These are phyloP conservation scores for Austroboletus olivaceoglutinosus DNA, from an alignment of 1,284 basidiomycete species.

Conservation along the genomic window DNA sequence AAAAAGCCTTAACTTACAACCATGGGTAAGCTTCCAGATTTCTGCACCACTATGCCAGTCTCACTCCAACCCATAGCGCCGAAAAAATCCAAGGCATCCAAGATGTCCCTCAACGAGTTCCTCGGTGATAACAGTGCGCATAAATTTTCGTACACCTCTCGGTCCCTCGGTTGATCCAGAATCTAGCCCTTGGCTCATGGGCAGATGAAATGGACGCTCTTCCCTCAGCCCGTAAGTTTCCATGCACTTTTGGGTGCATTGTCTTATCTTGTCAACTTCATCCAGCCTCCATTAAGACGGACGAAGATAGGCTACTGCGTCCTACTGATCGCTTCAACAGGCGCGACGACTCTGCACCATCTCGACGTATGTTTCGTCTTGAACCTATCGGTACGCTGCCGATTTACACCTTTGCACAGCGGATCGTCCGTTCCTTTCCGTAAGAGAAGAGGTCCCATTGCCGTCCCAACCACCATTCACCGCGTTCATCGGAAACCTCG, in stretches of 20 bases:
- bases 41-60: neutral
- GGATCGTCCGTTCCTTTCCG: constrained; percentile 56
- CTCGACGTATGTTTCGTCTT: constrained; percentile 48
- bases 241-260: constrained; percentile 7
- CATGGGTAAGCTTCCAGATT: constrained; percentile 24
- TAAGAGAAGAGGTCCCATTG: constrained; percentile 89
- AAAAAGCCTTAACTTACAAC: constrained; percentile 14
- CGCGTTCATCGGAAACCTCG: constrained; percentile 93
- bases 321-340: constrained; percentile 53
- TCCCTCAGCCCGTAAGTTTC: constrained; percentile 77
- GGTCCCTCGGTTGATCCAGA: constrained; percentile 19
- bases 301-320: constrained; percentile 50
- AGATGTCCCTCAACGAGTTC: constrained; percentile 89
- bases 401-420: constrained; percentile 39
- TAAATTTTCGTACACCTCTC: constrained; percentile 16
- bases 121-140: constrained; percentile 75
- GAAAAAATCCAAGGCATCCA: constrained; percentile 77
- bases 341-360: constrained; percentile 62
- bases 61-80: constrained; percentile 51
- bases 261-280: constrained; percentile 19
- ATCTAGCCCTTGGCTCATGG: constrained; percentile 82
- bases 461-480: constrained; percentile 96
- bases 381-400: constrained; percentile 3
- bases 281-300: constrained; percentile 59
- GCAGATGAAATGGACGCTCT: constrained; percentile 94